Conservation (phyloP, 2,329 filamentous ascomycete genomes). For the Arthrobotrys sinensis region DNA sequence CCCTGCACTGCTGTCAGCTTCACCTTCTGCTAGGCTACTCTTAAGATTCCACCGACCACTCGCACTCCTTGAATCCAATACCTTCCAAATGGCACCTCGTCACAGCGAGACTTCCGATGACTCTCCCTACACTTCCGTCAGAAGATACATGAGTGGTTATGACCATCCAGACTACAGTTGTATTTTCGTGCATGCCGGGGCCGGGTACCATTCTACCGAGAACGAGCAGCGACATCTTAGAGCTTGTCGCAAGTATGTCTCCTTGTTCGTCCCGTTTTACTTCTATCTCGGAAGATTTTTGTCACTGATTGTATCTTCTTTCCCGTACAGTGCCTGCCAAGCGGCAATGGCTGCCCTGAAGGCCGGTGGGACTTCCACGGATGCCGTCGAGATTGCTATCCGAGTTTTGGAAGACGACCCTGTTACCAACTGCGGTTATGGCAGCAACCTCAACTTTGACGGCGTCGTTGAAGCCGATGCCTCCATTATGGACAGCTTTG, state of each 20-base stretch:
- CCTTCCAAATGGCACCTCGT: constrained; percentile 37
- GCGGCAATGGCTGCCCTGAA: constrained; percentile 83
- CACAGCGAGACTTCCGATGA: constrained; percentile 26
- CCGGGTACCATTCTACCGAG: constrained; percentile 89
- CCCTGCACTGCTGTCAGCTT: not conserved
- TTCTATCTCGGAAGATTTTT: not conserved
- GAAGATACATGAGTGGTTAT: constrained; percentile 37
- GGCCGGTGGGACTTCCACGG: constrained; percentile 83
- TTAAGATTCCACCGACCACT: constrained; percentile 18
- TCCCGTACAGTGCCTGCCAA: constrained; percentile 80
- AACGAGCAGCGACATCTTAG: constrained; percentile 88
- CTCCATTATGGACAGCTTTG: constrained; percentile 89
- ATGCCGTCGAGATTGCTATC: constrained; percentile 91
- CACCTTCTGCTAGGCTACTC: not conserved
- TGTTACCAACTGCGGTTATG: constrained; percentile 96
- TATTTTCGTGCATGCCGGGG: constrained; percentile 95
- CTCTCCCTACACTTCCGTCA: constrained; percentile 44
- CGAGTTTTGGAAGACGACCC: constrained; percentile 91
- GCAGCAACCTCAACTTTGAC: constrained; percentile 92
- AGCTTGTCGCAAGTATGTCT: constrained; percentile 88
- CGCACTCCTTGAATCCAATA: constrained; percentile 27
- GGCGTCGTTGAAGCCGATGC: constrained; percentile 95
- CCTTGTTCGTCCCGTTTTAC: not conserved
- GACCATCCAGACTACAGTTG: constrained; percentile 69
- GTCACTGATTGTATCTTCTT: constrained; percentile 45